Evolutionary conservation across 352 stramenopile genomes (phyloP).

Genomic region (Phytophthora pistaciae): DNA sequence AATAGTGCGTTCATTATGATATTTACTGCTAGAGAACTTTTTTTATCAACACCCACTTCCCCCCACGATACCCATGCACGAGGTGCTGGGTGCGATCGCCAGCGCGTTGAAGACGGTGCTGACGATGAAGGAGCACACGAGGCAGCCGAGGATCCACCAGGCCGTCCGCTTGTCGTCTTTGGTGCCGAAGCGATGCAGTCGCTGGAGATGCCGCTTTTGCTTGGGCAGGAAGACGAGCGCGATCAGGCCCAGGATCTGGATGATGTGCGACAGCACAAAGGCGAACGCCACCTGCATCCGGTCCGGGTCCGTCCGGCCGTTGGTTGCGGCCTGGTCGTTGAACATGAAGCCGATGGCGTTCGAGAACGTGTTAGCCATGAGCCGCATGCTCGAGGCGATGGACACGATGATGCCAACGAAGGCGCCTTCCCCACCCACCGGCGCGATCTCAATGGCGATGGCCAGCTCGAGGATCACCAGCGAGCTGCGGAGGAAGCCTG

Average conservation of each 20-base stretch:
- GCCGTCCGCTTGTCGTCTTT: constrained; percentile 31
- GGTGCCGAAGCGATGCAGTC: constrained; percentile 40
- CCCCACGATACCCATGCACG: constrained; percentile 46
- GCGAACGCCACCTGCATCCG: constrained; percentile 47
- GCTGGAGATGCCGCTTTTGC: constrained; percentile 58
- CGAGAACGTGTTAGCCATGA: constrained; percentile 50
- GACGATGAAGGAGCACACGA: constrained; percentile 42
- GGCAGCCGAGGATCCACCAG: constrained; percentile 43
- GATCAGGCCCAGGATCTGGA: constrained; percentile 53
- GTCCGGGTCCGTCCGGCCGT: constrained; percentile 21
- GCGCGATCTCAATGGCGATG: constrained; percentile 12
- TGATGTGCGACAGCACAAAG: constrained; percentile 54
- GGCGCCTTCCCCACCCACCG: neutral
- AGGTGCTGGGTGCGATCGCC: constrained; percentile 39
- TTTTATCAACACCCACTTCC: constrained; percentile 37
- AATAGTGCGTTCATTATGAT: too few species aligned
- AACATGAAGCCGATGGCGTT: constrained; percentile 58
- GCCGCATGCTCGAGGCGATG: constrained; percentile 46
- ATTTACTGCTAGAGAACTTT: too few species aligned
- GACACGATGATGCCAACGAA: constrained; percentile 50
- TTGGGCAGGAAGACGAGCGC: constrained; percentile 57
- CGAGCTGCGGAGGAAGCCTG: constrained; percentile 44
- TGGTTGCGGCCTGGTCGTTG: constrained; percentile 30
- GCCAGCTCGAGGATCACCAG: constrained; percentile 50
- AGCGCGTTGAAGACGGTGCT: constrained; percentile 49